Evolutionary conservation across 495 filamentous ascomycete species (phyloP).

Genomic region (Aspergillus conjunctus): DNA sequence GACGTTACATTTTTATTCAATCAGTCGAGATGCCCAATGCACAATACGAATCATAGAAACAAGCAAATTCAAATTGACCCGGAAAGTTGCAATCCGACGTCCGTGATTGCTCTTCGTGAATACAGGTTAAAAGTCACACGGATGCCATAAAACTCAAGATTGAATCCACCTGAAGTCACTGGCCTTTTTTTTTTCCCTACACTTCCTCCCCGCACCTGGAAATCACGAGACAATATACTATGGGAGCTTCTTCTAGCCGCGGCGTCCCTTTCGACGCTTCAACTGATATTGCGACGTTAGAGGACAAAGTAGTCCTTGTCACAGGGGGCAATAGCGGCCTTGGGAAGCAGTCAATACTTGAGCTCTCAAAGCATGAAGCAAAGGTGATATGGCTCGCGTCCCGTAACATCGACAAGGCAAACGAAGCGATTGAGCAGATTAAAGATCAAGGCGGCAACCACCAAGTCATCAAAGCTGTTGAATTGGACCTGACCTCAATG

Average conservation of each 20-base stretch:
- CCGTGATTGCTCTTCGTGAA: too few species aligned
- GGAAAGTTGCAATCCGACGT: too few species aligned
- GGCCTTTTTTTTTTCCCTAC: too few species aligned
- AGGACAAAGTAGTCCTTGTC: constrained; percentile 12
- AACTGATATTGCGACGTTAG: constrained; percentile 3
- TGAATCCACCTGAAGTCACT: too few species aligned
- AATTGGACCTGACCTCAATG: constrained; percentile 50
- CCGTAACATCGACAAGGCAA: neutral
- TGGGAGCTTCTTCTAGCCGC: neutral
- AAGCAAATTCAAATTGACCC: too few species aligned
- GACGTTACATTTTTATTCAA: too few species aligned
- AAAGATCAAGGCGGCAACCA: neutral
- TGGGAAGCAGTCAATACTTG: neutral
- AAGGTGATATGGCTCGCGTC: constrained; percentile 6
- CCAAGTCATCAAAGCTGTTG: constrained; percentile 17
- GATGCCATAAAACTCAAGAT: too few species aligned
- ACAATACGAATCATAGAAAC: too few species aligned
- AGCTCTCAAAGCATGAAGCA: constrained; percentile 7
- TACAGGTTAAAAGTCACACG: too few species aligned
- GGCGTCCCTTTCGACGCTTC: neutral
- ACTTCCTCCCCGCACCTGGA: too few species aligned
- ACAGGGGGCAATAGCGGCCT: constrained; percentile 15
- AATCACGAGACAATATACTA: too few species aligned
- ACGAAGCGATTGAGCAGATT: neutral
- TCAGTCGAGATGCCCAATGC: too few species aligned